Base-by-base conservation (phyloP, 495 filamentous ascomycete genomes). In the Delitschia confertaspora region DNA sequence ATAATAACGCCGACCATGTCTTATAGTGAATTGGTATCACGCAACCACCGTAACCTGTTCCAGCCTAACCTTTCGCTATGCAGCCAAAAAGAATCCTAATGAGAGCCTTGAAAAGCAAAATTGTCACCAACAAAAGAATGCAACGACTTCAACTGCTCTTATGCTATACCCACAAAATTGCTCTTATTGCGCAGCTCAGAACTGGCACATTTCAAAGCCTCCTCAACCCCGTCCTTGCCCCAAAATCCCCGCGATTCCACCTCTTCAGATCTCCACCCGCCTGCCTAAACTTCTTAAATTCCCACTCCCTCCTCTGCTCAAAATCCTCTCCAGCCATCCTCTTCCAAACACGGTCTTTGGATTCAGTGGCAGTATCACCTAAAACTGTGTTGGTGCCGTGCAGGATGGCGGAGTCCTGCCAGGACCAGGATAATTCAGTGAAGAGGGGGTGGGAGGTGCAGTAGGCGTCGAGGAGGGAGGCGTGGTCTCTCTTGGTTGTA, bases 241-340 rank as follows among this genome's bases (percentile, higher is more conserved):
- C 59, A 48, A 62, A 65, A 14, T 56, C 51, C 1, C 60, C 60
- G 0, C 54, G 29, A 42, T 65, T 65, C 47, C 59, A 65, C 29
- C 41, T 41, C 23, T 23, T 14, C 1, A 65, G 33, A 58, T 59
- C 51, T 22, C 26, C 36, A 4, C 62, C 57, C 11, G 59, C 56
- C 21, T 42, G 20, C 51, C 52, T 53, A 44, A 60, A 63, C 34
- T 54, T 42, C 50, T 52, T 57, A 33, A 49, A 39, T 36, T 60
- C 55, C 47, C 59, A 48, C n/a, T 33, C 39, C 21, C 8, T 33
- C 47, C 42, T 36, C 34, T 45, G 33, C 22, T 36, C 14, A 13
- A 42, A 47, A 8, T 52, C 38, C 8, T 42, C 48, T 13, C 45
- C 40, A 3, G 41, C 45, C 27, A 48, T 38, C 21, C 51, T 17